A percentile compares a stretch with the other conserved stretches of the same genome.
Conservation (phyloP, 768 basidiomycete species). For the Leucosporidium scottii region DNA sequence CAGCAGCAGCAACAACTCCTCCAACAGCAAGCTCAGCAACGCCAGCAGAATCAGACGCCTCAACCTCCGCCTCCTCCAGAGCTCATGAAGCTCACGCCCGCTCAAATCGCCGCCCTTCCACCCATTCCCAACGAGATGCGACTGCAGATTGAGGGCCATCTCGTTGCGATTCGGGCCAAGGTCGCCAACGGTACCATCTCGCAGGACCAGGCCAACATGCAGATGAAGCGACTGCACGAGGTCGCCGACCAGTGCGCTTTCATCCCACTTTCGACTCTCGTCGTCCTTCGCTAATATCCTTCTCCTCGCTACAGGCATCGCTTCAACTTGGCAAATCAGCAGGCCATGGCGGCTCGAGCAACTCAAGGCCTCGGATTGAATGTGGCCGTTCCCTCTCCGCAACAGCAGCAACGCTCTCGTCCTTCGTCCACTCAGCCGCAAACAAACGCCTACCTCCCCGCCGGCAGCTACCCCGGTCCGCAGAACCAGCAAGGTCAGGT, state of each 20-base stretch:
- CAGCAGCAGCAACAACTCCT: conserved; percentile 3
- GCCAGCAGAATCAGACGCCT: not conserved
- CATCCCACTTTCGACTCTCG: not conserved
- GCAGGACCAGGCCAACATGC: conserved; percentile 14
- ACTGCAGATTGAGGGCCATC: conserved; percentile 17
- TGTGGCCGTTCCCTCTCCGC: not conserved
- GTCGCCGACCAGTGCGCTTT: not conserved
- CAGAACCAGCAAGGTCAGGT: not conserved
- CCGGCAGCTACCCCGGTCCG: too few relatives aligned
- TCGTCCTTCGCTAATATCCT: not conserved
- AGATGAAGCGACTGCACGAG: conserved; percentile 19
- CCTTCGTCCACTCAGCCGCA: not conserved
- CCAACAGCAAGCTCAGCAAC: not conserved
- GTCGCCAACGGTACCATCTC: conserved; percentile 2
- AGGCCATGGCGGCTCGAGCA: not conserved
- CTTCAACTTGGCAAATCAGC: conserved; percentile 12
- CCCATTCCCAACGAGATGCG: conserved; percentile 24
- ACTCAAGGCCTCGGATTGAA: not conserved
- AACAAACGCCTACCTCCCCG: not conserved
- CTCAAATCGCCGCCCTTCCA: conserved; percentile 19
- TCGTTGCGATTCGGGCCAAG: conserved; percentile 9
- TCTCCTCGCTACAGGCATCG: not conserved
- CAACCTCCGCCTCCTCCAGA: not conserved
- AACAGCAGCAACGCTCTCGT: not conserved
- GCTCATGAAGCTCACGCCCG: not conserved